These are phyloP conservation scores for Talaromyces sp. DNA, from an alignment of 2,329 filamentous ascomycete species.

Conservation along the genomic window DNA sequence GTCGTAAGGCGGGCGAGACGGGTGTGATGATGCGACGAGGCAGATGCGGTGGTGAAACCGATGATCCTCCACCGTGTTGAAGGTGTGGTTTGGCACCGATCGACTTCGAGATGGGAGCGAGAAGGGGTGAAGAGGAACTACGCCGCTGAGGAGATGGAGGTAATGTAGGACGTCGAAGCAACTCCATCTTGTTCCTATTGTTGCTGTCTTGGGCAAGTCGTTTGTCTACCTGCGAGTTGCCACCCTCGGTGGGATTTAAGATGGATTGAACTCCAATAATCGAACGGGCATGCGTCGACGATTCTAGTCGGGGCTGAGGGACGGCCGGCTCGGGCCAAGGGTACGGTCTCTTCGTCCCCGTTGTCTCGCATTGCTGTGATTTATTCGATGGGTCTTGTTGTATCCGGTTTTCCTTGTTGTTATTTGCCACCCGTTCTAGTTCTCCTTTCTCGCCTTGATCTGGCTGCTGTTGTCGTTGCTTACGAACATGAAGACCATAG, in stretches of 20 bases:
- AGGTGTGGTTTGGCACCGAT: constrained; percentile 14
- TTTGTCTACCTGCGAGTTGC: constrained; percentile 8
- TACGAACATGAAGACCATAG: constrained; percentile 12
- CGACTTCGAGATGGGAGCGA: constrained; percentile 8
- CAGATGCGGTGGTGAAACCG: constrained; percentile 31
- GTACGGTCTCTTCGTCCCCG: constrained; percentile 26
- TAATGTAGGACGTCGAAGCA: constrained; percentile 19
- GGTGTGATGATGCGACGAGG: constrained; percentile 31
- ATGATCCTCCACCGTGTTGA: constrained; percentile 23
- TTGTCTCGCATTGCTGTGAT: constrained; percentile 22
- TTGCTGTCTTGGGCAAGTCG: constrained; percentile 15
- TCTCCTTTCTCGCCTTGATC: constrained; percentile 4
- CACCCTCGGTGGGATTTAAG: constrained; percentile 33
- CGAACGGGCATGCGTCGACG: constrained; percentile 27
- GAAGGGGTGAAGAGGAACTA: constrained; percentile 26
- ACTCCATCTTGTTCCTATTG: constrained; percentile 21
- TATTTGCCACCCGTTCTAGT: neutral
- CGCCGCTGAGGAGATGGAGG: constrained; percentile 24
- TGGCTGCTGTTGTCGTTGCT: constrained; percentile 23
- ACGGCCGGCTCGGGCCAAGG: constrained; percentile 35
- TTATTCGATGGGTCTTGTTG: constrained; percentile 12
- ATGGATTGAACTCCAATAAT: constrained; percentile 41
- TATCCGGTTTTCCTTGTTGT: neutral
- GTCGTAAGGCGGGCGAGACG: constrained; percentile 34
- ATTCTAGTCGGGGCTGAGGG: constrained; percentile 31